Evolutionary conservation across 495 filamentous ascomycete genomes (phyloP), one percentile per base, ranked within the genome.

Genomic region (Lineolata rhizophorae): DNA sequence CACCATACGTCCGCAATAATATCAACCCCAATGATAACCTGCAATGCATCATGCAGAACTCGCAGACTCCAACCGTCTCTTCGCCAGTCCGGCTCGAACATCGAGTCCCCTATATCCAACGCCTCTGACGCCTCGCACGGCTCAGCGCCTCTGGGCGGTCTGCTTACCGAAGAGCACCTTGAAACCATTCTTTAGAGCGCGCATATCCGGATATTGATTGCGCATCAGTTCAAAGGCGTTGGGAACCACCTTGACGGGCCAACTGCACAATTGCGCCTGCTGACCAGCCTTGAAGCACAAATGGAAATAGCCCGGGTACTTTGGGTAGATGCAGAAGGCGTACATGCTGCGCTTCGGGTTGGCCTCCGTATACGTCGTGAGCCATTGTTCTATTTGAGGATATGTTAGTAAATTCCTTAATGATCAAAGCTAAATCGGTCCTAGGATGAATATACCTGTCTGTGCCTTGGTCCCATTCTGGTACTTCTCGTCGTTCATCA

Each of bases 321-420:
- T 83, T 25, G 76, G 62, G 44, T 93, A 80, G 47, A 87, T 69
- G 61, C 84, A 93, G 64, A 95, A 97, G 13, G 74, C 72, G 53
- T 97, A 97, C 28, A 76, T 76, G 29, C 76, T 87, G 35, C 87
- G 78, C 42, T 73, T 85, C 2, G 90, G 90, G 53, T 95, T 94
- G 42, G 87, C 87, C 55, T 85, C 74, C 42, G 80, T 81, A 55
- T 95, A 97, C 14, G 81, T 90, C 19, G 76, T 73, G 35, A 97
- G 61, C 85, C 85, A 97, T 61, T 74, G 72, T 53, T 94, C 90
- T 93, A n/a, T n/a, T n/a, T n/a, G 48, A 33, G 24, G 20, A 29
- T 20, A 32, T 9, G 19, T 28, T 30, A 30, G 27, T 8, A 12
- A 8, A 30, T 8, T 17, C 21, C 15, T 39, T 37, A 38, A 30